phyloP scores from a whole-genome alignment of 306 rosid genomes.

The Castanea mollissima region DNA sequence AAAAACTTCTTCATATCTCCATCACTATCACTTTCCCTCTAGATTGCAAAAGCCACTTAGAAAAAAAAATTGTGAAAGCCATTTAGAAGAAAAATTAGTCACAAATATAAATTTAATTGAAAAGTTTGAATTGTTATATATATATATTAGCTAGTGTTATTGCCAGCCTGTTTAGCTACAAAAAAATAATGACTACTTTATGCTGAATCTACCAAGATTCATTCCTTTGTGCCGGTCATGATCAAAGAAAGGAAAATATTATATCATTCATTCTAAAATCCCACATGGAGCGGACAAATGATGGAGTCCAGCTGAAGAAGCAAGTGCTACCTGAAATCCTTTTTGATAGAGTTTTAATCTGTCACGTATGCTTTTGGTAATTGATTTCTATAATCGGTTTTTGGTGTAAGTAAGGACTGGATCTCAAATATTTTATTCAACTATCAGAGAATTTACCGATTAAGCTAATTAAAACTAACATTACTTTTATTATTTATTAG shows the following conservation, averaged over 20 bases:
- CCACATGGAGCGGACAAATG: constrained; percentile 5
- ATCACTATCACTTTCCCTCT: constrained; percentile 23
- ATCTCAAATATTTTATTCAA: fast-evolving
- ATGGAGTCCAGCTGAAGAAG: constrained; percentile 12
- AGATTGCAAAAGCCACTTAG: not conserved
- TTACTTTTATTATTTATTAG: no score
- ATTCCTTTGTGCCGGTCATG: constrained; percentile 44
- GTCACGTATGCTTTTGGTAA: fast-evolving
- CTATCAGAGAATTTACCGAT: no score
- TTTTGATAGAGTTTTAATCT: no score
- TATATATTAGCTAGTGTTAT: not conserved
- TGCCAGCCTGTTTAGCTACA: constrained; percentile 8
- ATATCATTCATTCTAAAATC: constrained; percentile 3
- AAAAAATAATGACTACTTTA: constrained; percentile 16
- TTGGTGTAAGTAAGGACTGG: no score
- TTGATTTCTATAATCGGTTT: no score
- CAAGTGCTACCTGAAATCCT: not conserved
- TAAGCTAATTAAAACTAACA: no score
- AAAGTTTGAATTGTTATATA: not conserved
- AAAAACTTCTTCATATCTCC: not conserved
- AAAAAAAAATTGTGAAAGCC: not conserved
- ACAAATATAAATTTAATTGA: not conserved
- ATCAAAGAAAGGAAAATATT: constrained; percentile 29
- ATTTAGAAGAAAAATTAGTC: constrained; percentile 24
- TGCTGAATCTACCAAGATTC: constrained; percentile 32